Conservation (phyloP, 257 asterid species). For the Salvia miltiorrhiza region DNA sequence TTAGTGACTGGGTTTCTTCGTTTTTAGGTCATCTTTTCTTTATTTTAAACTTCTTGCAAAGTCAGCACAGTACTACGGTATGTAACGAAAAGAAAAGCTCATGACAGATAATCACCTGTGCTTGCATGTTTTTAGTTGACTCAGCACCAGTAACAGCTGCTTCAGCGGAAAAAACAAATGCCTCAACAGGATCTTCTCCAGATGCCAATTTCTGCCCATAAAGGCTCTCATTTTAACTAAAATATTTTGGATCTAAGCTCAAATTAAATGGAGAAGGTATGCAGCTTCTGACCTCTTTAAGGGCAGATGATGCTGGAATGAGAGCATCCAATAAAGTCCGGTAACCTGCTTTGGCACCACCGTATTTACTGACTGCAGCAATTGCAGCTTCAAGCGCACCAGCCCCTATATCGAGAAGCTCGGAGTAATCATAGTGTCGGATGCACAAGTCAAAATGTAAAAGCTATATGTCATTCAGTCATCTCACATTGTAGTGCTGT, state of each 20-base stretch:
- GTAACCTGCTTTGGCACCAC: slow-evolving; percentile 92
- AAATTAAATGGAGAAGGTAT: background rate
- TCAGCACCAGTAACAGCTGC: slow-evolving; percentile 87
- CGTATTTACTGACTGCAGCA: slow-evolving; percentile 87
- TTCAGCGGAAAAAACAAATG: slow-evolving; percentile 78
- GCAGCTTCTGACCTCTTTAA: slow-evolving; percentile 61
- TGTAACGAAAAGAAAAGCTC: background rate
- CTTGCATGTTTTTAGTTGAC: slow-evolving; percentile 82
- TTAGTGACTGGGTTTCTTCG: background rate
- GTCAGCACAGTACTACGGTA: background rate
- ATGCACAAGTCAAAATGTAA: slow-evolving; percentile 12
- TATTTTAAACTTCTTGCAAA: background rate
- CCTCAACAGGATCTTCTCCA: slow-evolving; percentile 74
- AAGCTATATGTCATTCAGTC: slow-evolving; percentile 10
- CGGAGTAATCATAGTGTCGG: slow-evolving; percentile 13
- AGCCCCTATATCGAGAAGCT: slow-evolving; percentile 67
- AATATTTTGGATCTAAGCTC: slow-evolving; percentile 4
- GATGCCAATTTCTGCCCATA: slow-evolving; percentile 65
- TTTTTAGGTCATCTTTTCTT: too few relatives aligned
- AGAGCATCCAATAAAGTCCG: slow-evolving; percentile 93
- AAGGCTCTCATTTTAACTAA: slow-evolving; percentile 1
- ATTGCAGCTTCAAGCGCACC: slow-evolving; percentile 89
- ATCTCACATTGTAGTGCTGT: slow-evolving; percentile 70
- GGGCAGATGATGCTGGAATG: slow-evolving; percentile 74
- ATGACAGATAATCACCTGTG: slow-evolving; percentile 54